These are phyloP conservation scores for Phytophthora multivora DNA, from an alignment of 352 stramenopile genomes.

Conservation along the genomic window DNA sequence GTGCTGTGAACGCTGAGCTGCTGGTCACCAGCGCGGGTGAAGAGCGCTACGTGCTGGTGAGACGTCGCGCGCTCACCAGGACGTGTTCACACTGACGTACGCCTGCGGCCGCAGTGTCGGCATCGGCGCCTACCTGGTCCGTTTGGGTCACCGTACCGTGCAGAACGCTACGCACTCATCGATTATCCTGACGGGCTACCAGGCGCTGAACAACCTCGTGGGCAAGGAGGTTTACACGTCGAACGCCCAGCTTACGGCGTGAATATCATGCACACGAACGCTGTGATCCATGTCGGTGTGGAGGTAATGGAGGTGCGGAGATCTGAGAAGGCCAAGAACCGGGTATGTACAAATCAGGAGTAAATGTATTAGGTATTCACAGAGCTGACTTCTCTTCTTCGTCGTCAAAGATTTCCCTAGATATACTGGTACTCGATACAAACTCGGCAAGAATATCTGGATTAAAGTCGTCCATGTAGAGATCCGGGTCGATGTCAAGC, in stretches of 20 bases:
- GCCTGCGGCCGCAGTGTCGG: conserved; percentile 48
- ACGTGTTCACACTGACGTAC: conserved; percentile 99
- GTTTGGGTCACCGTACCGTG: conserved; percentile 98
- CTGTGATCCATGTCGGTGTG: too few species aligned
- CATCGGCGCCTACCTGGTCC: conserved; percentile 97
- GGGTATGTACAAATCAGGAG: not conserved
- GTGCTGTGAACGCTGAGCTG: conserved; percentile 88
- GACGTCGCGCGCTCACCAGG: conserved; percentile 98
- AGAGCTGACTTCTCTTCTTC: not conserved
- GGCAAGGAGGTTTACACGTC: conserved; percentile 99
- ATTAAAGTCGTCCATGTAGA: not conserved
- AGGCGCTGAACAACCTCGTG: conserved; percentile 99
- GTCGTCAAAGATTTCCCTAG: not conserved
- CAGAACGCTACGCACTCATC: too few species aligned
- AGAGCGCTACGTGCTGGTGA: conserved; percentile 95
- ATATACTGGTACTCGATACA: not conserved
- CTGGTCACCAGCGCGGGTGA: conserved; percentile 66
- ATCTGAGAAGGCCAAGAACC: too few species aligned
- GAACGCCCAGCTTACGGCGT: conserved; percentile 99
- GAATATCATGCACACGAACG: too few species aligned
- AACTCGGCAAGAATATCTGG: not conserved
- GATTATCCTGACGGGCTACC: conserved; percentile 99
- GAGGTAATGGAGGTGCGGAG: too few species aligned
- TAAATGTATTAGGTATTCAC: not conserved
- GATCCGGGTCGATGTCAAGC: not conserved